Base-by-base conservation (phyloP, 805 yeast species). In the Lachancea sp. region DNA sequence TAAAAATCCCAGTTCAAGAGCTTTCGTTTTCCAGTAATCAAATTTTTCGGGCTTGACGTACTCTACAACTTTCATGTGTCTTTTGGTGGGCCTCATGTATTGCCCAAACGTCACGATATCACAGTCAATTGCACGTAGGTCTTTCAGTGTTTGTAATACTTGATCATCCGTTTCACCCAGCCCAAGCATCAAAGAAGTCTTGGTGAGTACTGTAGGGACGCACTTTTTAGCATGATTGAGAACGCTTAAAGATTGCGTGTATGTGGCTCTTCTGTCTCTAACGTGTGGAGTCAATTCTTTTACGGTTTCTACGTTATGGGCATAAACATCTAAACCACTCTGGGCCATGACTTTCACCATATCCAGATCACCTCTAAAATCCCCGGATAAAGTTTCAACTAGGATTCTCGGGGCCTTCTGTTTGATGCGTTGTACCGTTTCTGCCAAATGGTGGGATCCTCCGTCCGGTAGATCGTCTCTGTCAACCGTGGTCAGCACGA, bases 51-150 rank as follows among this genome's bases (percentile, higher is more conserved):
- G 99, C 19, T 78, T 83, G 15, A 92, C 77, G 55, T 92, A 92
- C 52, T 90, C 97, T 8, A 86, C 96, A 31, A 92, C 99, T 68
- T 89, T 89, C 94, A 92, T 88, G 63, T 92, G 99, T 58, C 98
- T 80, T 65, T 85, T 92, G 2, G 99, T 92, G 33, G 99, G 99
- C 61, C 98, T 76, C 97, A 92, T 92, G 64, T 92, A 92, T 66
- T 92, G 99, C 26, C 99, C 99, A 65, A 92, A 92, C 0, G 99
- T 92, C 13, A 92, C 96, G 36, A 92, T 95, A 57, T 92, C 97
- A 61, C 95, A 92, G 7, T 73, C 67, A 32, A 81, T 74, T 15
- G 67, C 77, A 47, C 97, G 75, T 50, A 94, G 69, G 59, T 86
- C 95, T 46, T 63, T 70, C 54, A 92, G 61, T 0, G 97, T 80